Base-by-base conservation (phyloP, 1,284 basidiomycete species). In the Porodaedalea pini region DNA sequence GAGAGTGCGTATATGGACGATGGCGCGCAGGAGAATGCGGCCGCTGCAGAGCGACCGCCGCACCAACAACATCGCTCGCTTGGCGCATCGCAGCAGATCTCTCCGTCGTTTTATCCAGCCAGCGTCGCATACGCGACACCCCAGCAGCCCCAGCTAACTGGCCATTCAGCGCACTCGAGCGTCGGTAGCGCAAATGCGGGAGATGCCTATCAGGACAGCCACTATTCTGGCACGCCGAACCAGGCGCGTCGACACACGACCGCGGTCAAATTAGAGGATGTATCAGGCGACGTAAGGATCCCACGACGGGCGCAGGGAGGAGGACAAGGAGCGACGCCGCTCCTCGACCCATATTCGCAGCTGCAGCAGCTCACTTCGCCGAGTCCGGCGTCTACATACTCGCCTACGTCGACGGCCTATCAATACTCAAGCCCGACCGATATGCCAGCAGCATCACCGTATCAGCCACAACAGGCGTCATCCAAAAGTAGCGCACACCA, bases 321-420 rank as follows among this genome's bases (percentile, higher is more conserved):
- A 21, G 70, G 76, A 44, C 76, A 71, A 61, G 73, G 74, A 36
- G 65, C 70, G 62, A 68, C 61, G 66, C 73, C 39, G 23, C 74
- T 84, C 51, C 74, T 88, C 60, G 86, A 89, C 69, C 80, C 84
- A 19, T 89, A 88, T 66, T 74, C 79, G 51, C 85, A 78, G 21
- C 75, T 82, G 58, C 86, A 86, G 70, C 69, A 78, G 29, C 83
- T 82, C 63, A 86, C 84, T 65, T 83, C 85, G 54, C 81, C 55
- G 37, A 57, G 37, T 11, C 58, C 51, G 25, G 49, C 43, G 50
- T 45, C 47, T 7, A 39, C 55, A 23, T 61, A 61, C 57, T 62
- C 57, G 21, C 58, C 41, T 31, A 65, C 83, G 17, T 78, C 83
- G 21, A 73, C 78, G 17, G 71, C 69, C 55, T 65, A 73, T 49